Evolutionary conservation across 257 asterid genomes (phyloP).

Genomic region (Penstemon davidsonii): DNA sequence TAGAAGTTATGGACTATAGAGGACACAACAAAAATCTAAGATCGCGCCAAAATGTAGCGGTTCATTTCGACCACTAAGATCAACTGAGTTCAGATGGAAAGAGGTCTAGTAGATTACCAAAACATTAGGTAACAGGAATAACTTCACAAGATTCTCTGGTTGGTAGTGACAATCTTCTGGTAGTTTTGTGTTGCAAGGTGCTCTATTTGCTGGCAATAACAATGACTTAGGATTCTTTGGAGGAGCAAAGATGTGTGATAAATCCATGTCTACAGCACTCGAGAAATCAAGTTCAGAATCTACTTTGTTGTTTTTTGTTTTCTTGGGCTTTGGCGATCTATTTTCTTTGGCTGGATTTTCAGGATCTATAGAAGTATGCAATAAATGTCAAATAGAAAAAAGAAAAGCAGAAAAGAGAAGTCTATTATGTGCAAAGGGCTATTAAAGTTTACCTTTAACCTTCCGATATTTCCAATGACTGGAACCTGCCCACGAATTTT

Average conservation of each 20-base stretch:
- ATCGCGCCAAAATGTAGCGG: neutral
- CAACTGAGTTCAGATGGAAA: neutral
- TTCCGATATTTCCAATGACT: constrained; percentile 92
- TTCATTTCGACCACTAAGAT: neutral
- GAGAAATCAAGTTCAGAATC: constrained; percentile 69
- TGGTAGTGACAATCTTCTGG: constrained; percentile 99
- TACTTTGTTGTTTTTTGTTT: constrained; percentile 56
- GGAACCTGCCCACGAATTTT: constrained; percentile 99
- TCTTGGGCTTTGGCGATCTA: constrained; percentile 68
- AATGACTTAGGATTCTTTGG: constrained; percentile 86
- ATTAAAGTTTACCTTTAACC: constrained; percentile 54
- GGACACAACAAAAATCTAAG: neutral
- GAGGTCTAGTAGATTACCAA: constrained; percentile 49
- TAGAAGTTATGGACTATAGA: constrained; percentile 2
- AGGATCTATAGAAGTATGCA: constrained; percentile 44
- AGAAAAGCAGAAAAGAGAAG: constrained; percentile 7
- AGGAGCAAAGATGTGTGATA: constrained; percentile 63
- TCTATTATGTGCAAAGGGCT: constrained; percentile 25
- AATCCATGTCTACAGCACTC: constrained; percentile 55
- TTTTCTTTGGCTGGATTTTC: constrained; percentile 54
- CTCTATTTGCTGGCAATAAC: constrained; percentile 68
- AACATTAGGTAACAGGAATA: constrained; percentile 81
- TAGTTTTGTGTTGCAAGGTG: constrained; percentile 71
- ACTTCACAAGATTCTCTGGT: constrained; percentile 94
- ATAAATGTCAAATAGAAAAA: constrained; percentile 18